Conservation (phyloP, 495 filamentous ascomycete species). For the Aspergillus sparsus region DNA sequence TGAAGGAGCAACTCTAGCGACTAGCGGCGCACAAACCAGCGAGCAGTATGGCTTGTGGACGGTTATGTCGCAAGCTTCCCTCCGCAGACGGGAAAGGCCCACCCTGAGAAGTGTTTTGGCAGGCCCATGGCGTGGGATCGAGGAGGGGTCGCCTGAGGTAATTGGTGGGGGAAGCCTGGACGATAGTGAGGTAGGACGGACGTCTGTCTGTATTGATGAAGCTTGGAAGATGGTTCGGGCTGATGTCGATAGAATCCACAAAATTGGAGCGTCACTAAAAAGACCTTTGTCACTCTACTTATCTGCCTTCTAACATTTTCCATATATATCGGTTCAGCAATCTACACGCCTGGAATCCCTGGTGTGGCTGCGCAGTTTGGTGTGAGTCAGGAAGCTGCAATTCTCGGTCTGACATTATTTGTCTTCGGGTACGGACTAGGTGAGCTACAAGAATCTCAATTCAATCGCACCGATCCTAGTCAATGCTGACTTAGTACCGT, state of each 20-base stretch:
- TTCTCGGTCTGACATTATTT: slow-evolving; percentile 53
- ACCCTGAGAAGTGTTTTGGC: slow-evolving; percentile 1
- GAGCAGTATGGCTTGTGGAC: slow-evolving; percentile 25
- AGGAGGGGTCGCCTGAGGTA: slow-evolving; percentile 3
- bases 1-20: no score
- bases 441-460: slow-evolving; percentile 15
- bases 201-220: not conserved
- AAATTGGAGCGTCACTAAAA: slow-evolving; percentile 44
- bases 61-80: slow-evolving; percentile 27
- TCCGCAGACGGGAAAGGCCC: slow-evolving; percentile 17
- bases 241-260: slow-evolving; percentile 45
- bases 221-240: not conserved
- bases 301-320: slow-evolving; percentile 35
- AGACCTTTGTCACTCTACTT: slow-evolving; percentile 21
- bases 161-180: slow-evolving; percentile 30
- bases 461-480: not conserved
- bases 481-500: slow-evolving; percentile 14
- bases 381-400: slow-evolving; percentile 47
- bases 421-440: slow-evolving; percentile 47
- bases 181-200: slow-evolving; percentile 33
- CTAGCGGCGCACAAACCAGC: slow-evolving; percentile 34
- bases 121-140: not conserved
- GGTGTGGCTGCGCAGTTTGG: slow-evolving; percentile 43
- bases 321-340: slow-evolving; percentile 38
- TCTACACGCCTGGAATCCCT: slow-evolving; percentile 30